A percentile compares a stretch with the other conserved stretches of the same genome.
Conservation (phyloP, 352 stramenopile genomes). For the Phytophthora kernoviae region DNA sequence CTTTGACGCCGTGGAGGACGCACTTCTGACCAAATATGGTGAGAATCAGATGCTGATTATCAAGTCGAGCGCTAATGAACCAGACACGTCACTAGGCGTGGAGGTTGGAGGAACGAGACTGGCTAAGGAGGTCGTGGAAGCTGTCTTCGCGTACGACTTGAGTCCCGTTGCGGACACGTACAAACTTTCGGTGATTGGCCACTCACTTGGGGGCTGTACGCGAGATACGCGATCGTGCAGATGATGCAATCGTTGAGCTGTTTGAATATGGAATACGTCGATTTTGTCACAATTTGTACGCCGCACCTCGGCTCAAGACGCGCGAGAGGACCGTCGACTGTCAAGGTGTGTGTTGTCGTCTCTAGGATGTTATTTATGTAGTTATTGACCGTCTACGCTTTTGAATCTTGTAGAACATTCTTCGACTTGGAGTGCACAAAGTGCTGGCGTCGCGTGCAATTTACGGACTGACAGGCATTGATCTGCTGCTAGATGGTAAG, state of each 20-base stretch:
- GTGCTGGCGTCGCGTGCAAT: conserved; percentile 64
- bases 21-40: conserved; percentile 50
- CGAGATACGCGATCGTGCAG: conserved; percentile 66
- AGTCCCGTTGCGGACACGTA: conserved; percentile 50
- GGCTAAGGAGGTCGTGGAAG: conserved; percentile 63
- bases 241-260: conserved; percentile 57
- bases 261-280: conserved; percentile 72
- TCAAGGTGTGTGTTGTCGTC: conserved; percentile 52
- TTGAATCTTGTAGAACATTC: conserved; percentile 54
- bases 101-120: conserved; percentile 67
- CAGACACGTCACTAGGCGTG: conserved; percentile 68
- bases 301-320: conserved; percentile 76
- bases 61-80: conserved; percentile 66
- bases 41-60: conserved; percentile 63
- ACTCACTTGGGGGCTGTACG: conserved; percentile 84
- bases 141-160: conserved; percentile 67
- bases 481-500: conserved; percentile 65
- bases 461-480: conserved; percentile 77
- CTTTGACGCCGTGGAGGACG: conserved; percentile 63
- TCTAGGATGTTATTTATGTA: conserved; percentile 3
- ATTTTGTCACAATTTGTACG: conserved; percentile 83
- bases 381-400: conserved; percentile 5
- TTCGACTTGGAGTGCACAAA: conserved; percentile 72
- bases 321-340: conserved; percentile 57
- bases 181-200: conserved; percentile 71